These are phyloP conservation scores for Epipyxis sp. DNA, from an alignment of 108 stramenopile species.

Conservation along the genomic window DNA sequence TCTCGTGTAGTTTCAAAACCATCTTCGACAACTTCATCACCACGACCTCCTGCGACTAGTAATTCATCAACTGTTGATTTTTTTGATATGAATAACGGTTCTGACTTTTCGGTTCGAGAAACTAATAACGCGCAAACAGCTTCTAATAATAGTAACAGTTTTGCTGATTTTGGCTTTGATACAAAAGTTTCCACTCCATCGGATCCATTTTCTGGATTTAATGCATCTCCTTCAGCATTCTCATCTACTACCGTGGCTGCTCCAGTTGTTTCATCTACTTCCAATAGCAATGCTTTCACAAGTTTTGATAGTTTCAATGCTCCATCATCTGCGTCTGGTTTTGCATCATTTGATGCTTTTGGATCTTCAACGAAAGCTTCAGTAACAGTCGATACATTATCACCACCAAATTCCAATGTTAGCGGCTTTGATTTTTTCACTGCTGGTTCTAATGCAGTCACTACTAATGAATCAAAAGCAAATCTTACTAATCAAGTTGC, in stretches of 20 bases:
- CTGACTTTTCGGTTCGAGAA: not conserved
- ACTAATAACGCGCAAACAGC: not conserved
- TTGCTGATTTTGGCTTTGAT: not conserved
- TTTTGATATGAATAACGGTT: not conserved
- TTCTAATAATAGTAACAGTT: not conserved
- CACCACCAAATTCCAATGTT: too few species aligned
- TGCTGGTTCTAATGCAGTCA: not conserved
- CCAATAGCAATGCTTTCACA: not conserved
- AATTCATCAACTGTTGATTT: not conserved
- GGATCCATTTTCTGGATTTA: conserved; percentile 6
- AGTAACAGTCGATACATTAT: not conserved
- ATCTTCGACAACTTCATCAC: conserved; percentile 18
- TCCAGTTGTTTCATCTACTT: conserved; percentile 15
- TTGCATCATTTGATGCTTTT: not conserved
- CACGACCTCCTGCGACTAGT: not conserved
- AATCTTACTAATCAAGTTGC: not conserved
- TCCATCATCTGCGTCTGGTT: not conserved
- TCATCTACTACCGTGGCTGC: conserved; percentile 27
- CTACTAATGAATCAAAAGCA: not conserved
- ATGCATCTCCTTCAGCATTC: not conserved
- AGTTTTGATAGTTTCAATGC: conserved; percentile 1
- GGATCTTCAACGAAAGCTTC: not conserved
- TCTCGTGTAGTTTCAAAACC: not conserved
- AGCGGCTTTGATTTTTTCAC: not conserved
- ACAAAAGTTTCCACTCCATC: not conserved